Evolutionary conservation across 164 flowering plant genomes (phyloP).

Genomic region (Euptelea pleiosperma): DNA sequence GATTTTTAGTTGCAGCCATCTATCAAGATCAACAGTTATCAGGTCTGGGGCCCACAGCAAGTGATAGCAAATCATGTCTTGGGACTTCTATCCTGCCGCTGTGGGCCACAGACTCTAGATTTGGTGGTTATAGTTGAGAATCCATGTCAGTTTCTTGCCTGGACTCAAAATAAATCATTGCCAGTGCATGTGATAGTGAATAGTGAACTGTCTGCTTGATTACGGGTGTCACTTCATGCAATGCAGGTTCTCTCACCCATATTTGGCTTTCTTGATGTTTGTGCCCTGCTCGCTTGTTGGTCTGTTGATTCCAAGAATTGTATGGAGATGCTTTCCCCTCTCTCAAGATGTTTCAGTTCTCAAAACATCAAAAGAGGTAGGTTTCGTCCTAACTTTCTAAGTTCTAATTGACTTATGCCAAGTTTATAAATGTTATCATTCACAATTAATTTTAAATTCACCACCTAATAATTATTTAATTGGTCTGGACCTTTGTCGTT

Average conservation of each 20-base stretch:
- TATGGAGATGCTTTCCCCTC: slow-evolving; percentile 48
- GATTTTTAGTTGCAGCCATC: not conserved
- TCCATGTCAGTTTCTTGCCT: not conserved
- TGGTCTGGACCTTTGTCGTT: not conserved
- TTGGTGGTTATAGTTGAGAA: not conserved
- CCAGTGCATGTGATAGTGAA: not conserved
- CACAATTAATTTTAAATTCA: not conserved
- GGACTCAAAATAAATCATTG: not conserved
- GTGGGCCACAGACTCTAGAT: not conserved
- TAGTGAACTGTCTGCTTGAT: slow-evolving; percentile 3
- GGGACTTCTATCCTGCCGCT: not conserved
- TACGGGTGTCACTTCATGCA: not conserved
- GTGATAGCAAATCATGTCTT: not conserved
- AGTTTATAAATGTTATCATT: not conserved
- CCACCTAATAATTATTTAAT: not conserved
- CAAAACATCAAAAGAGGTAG: slow-evolving; percentile 57
- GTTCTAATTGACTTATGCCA: not conserved
- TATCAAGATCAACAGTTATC: not conserved
- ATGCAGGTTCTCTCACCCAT: slow-evolving; percentile 88
- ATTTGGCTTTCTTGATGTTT: slow-evolving; percentile 86
- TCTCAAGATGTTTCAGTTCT: slow-evolving; percentile 46
- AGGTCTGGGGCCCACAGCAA: not conserved
- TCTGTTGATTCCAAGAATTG: slow-evolving; percentile 61
- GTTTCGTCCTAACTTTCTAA: not conserved
- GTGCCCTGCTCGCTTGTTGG: slow-evolving; percentile 81